phyloP scores from a whole-genome alignment of 2,329 filamentous ascomycete genomes.

The Trichoderma simmonsii region DNA sequence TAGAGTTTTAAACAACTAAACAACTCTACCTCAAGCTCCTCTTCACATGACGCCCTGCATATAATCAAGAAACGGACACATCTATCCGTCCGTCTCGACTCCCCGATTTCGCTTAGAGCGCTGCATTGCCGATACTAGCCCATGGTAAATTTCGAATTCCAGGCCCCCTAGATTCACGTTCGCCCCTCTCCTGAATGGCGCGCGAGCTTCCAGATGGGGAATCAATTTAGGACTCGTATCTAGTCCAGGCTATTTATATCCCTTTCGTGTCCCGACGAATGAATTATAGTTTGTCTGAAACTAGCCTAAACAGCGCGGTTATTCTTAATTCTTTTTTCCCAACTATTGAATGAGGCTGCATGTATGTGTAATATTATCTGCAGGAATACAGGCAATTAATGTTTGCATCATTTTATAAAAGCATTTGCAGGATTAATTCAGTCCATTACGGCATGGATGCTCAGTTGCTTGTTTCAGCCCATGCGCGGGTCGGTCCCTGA shows the following conservation, averaged over 20 bases:
- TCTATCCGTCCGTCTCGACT: background rate
- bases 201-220: conserved; percentile 6
- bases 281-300: background rate
- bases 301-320: background rate
- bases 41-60: background rate
- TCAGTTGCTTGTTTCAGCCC: background rate
- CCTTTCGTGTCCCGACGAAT: background rate
- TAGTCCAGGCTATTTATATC: background rate
- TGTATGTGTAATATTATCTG: background rate
- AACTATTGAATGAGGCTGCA: background rate
- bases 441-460: background rate
- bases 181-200: background rate
- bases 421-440: too few species aligned
- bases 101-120: background rate
- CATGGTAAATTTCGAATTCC: background rate
- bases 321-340: background rate
- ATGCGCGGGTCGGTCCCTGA: background rate
- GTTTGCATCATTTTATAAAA: too few species aligned
- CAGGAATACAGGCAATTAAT: background rate
- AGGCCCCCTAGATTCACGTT: background rate
- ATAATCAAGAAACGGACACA: background rate
- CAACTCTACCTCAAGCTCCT: background rate
- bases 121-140: background rate
- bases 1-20: background rate
- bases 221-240: background rate